phyloP scores from a whole-genome alignment of 352 stramenopile species.

The Phytophthora cryptogea region DNA sequence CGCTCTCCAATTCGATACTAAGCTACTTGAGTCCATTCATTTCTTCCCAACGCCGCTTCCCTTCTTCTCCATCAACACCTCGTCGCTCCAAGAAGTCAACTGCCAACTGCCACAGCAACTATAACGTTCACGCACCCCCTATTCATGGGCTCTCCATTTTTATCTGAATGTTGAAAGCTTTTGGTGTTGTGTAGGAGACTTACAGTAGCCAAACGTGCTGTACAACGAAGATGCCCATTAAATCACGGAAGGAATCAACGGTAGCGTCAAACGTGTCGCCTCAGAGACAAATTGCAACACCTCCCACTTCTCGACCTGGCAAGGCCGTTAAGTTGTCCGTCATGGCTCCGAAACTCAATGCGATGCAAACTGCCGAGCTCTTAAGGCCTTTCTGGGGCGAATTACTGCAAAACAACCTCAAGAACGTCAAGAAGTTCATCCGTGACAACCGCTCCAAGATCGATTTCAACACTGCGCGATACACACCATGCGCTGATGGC shows the following conservation, averaged over 20 bases:
- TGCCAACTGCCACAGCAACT: not conserved
- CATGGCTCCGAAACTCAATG: slow-evolving; percentile 36
- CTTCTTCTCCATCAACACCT: not conserved
- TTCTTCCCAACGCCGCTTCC: not conserved
- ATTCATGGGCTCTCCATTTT: slow-evolving; percentile 16
- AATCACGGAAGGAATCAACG: slow-evolving; percentile 8
- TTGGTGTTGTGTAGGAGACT: too few relatives aligned
- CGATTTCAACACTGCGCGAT: slow-evolving; percentile 47
- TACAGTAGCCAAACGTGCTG: too few relatives aligned
- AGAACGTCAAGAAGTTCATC: slow-evolving; percentile 47
- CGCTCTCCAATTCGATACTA: slow-evolving; percentile 9
- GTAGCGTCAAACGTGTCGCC: slow-evolving; percentile 1
- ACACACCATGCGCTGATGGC: slow-evolving; percentile 47
- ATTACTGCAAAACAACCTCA: slow-evolving; percentile 53
- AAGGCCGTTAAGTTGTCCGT: not conserved
- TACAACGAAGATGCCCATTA: slow-evolving; percentile 7
- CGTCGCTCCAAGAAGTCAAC: not conserved
- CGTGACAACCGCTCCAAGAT: slow-evolving; percentile 38
- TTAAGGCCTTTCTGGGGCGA: slow-evolving; percentile 61
- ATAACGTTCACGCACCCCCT: not conserved
- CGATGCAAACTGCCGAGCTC: slow-evolving; percentile 43
- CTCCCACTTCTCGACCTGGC: not conserved
- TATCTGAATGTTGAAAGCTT: not conserved
- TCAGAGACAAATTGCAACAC: not conserved
- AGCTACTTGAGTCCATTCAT: not conserved